Evolutionary conservation across 1,284 basidiomycete genomes (phyloP).

Genomic region (Erythrobasidium hasegawianum): DNA sequence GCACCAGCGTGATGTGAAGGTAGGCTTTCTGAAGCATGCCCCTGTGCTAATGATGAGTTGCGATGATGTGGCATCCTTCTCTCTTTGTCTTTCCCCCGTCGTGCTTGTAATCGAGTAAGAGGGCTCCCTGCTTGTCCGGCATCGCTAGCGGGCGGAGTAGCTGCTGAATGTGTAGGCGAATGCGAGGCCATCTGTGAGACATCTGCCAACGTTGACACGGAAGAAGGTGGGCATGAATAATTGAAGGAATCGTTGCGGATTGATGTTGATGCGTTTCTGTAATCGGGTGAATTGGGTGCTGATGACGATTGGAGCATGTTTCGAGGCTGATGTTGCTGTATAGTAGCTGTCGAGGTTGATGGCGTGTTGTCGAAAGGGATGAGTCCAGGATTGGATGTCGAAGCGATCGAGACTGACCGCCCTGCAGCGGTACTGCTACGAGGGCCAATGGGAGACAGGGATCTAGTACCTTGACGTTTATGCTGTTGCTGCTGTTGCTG

Average conservation of each 20-base stretch:
- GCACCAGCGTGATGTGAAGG: not conserved
- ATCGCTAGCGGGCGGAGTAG: slow-evolving; percentile 2
- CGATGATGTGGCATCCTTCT: not conserved
- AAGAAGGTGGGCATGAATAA: not conserved
- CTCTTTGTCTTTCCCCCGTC: slow-evolving; percentile 14
- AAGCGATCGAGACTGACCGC: not conserved
- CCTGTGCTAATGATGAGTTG: slow-evolving; percentile 9
- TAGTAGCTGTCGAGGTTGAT: not conserved
- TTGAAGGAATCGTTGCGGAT: not conserved
- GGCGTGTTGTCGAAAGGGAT: not conserved
- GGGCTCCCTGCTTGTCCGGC: slow-evolving; percentile 14
- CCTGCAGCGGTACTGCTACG: not conserved
- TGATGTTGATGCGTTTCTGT: not conserved
- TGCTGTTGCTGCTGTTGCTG: slow-evolving; percentile 5
- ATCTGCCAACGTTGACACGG: not conserved
- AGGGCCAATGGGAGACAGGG: slow-evolving; percentile 12
- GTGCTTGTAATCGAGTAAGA: slow-evolving; percentile 30
- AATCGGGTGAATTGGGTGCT: slow-evolving; percentile 26
- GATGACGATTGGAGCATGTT: slow-evolving; percentile 18
- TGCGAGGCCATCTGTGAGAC: not conserved
- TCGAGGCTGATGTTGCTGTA: slow-evolving; percentile 8
- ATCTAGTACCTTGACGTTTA: not conserved
- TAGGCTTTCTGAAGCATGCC: not conserved
- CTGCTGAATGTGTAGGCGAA: not conserved
- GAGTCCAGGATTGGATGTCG: slow-evolving; percentile 6